These are phyloP conservation scores for Agarophyton chilense DNA, from an alignment of 23 red algal species.

Conservation along the genomic window DNA sequence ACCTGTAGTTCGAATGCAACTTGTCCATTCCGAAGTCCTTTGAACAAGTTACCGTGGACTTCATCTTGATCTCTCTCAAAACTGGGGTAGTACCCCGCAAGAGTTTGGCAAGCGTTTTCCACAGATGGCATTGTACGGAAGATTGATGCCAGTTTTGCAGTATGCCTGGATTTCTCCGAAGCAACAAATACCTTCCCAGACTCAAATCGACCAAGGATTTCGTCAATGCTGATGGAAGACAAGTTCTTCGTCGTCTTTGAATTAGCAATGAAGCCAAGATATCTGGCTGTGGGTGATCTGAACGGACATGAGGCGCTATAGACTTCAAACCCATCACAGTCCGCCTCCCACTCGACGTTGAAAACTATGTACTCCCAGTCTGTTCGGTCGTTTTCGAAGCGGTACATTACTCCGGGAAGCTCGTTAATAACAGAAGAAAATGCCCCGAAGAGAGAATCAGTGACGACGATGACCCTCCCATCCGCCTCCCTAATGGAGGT, in stretches of 20 bases:
- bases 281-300: slow-evolving; percentile 39
- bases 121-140: slow-evolving; percentile 41
- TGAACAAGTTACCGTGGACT: slow-evolving; percentile 40
- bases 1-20: slow-evolving; percentile 64
- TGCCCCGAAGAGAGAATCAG: slow-evolving; percentile 26
- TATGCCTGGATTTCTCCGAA: slow-evolving; percentile 39
- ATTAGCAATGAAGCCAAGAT: slow-evolving; percentile 56
- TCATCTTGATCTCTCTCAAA: slow-evolving; percentile 45
- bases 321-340: slow-evolving; percentile 37
- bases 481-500: slow-evolving; percentile 3
- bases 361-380: slow-evolving; percentile 48
- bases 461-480: slow-evolving; percentile 23
- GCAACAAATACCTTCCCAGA: slow-evolving; percentile 47
- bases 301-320: slow-evolving; percentile 20
- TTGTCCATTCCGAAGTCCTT: slow-evolving; percentile 40
- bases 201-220: slow-evolving; percentile 2
- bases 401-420: slow-evolving; percentile 48
- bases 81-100: slow-evolving; percentile 3
- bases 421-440: slow-evolving; percentile 27
- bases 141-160: not conserved
- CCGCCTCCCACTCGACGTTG: slow-evolving; percentile 46
- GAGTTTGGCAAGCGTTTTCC: slow-evolving; percentile 20
- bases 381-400: slow-evolving; percentile 17
- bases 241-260: not conserved
- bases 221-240: slow-evolving; percentile 12